Evolutionary conservation across 768 basidiomycete species (phyloP).

Genomic region (Cytidiella melzeri): DNA sequence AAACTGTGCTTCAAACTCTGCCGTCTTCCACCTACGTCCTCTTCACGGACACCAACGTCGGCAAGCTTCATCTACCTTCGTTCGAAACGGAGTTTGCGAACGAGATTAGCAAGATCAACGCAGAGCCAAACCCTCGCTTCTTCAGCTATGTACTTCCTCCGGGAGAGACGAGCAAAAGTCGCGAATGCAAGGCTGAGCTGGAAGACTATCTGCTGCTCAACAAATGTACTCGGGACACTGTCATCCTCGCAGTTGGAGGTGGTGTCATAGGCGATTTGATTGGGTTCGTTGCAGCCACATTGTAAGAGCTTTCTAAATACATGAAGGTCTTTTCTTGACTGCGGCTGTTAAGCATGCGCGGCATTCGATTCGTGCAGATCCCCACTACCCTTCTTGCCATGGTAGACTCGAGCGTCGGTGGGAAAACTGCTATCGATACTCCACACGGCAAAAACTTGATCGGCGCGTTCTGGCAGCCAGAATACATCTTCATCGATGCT

Average conservation of each 20-base stretch:
- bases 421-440: conserved; percentile 99
- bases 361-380: conserved; percentile 91
- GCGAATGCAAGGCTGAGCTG: conserved; percentile 86
- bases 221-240: conserved; percentile 88
- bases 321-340: no score
- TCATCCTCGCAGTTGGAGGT: conserved; percentile 90
- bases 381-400: conserved; percentile 96
- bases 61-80: conserved; percentile 63
- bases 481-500: conserved; percentile 95
- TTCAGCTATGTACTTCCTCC: conserved; percentile 76
- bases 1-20: conserved; percentile 63
- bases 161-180: conserved; percentile 89
- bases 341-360: conserved; percentile 85
- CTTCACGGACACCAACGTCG: conserved; percentile 89
- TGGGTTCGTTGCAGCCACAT: conserved; percentile 95
- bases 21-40: conserved; percentile 86
- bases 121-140: conserved; percentile 49
- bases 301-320: conserved; percentile 48
- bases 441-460: conserved; percentile 98
- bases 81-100: conserved; percentile 63
- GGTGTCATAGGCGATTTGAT: conserved; percentile 97
- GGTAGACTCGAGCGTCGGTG: conserved; percentile 97
- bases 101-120: conserved; percentile 26
- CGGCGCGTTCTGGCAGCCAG: conserved; percentile 97
- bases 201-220: conserved; percentile 90